Evolutionary conservation across 2,329 filamentous ascomycete species (phyloP).

Genomic region (Aurifilum marmelostoma): DNA sequence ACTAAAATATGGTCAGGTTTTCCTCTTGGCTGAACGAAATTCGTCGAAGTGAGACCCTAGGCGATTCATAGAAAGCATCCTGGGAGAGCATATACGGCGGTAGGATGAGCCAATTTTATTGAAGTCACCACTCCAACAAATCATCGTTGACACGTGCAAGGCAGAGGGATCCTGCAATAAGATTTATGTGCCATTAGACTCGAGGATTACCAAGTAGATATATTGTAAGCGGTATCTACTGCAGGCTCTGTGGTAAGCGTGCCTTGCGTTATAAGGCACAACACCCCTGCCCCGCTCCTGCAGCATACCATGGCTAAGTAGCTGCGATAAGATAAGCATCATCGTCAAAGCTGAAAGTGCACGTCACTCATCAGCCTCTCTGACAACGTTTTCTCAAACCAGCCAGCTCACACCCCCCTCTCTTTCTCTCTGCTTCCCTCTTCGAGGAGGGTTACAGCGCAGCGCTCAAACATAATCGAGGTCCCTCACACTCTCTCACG

Average conservation of each 20-base stretch:
- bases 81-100: background rate
- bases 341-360: background rate
- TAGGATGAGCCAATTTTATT: background rate
- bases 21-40: background rate
- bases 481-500: no score
- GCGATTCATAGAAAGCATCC: background rate
- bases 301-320: background rate
- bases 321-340: slow-evolving; percentile 1
- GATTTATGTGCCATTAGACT: background rate
- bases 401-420: background rate
- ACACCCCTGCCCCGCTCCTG: background rate
- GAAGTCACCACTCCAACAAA: background rate
- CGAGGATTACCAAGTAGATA: background rate
- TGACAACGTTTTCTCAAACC: background rate
- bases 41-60: background rate
- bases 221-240: no score
- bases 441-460: background rate
- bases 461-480: background rate
- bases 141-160: no score
- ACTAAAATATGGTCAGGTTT: background rate
- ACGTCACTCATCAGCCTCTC: slow-evolving; percentile 5
- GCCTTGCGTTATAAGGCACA: no score
- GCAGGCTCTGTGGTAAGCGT: no score
- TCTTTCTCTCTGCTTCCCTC: background rate
- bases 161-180: background rate